phyloP scores from a whole-genome alignment of 1,284 basidiomycete genomes.

The Schizophyllum commune region DNA sequence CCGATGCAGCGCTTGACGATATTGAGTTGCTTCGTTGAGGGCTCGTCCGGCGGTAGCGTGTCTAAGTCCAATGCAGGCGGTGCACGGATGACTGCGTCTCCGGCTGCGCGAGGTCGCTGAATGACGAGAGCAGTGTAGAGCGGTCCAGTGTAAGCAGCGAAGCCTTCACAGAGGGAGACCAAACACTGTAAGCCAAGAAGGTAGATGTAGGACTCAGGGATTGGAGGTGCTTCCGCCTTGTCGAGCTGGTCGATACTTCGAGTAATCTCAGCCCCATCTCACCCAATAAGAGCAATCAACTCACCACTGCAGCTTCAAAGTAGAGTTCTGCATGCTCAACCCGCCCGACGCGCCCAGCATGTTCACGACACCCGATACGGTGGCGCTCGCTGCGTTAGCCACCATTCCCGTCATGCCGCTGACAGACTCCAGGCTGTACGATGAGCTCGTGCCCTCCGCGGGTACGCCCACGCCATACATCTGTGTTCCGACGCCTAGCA shows the following conservation, averaged over 20 bases:
- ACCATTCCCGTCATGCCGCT: conserved; percentile 79
- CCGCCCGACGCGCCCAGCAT: conserved; percentile 57
- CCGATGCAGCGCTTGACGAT: conserved; percentile 75
- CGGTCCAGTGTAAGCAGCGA: conserved; percentile 67
- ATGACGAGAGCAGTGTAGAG: conserved; percentile 62
- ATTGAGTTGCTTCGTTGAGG: conserved; percentile 44
- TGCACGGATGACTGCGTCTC: conserved; percentile 60
- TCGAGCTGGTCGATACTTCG: conserved; percentile 92
- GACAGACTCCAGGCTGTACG: conserved; percentile 49
- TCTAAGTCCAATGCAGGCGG: conserved; percentile 66
- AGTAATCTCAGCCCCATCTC: background rate
- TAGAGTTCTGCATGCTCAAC: conserved; percentile 61
- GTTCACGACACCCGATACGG: conserved; percentile 66
- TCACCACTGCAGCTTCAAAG: conserved; percentile 83
- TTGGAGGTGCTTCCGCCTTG: conserved; percentile 88
- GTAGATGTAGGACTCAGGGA: conserved; percentile 90
- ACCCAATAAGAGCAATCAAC: conserved; percentile 13
- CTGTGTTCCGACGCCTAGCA: conserved; percentile 73
- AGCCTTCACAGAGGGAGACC: conserved; percentile 82
- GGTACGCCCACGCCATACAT: conserved; percentile 74
- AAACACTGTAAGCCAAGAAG: conserved; percentile 87
- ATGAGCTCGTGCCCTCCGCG: conserved; percentile 25
- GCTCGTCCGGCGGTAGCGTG: conserved; percentile 50
- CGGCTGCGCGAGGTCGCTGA: conserved; percentile 56
- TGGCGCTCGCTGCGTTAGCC: conserved; percentile 74